phyloP scores from a whole-genome alignment of 2,329 filamentous ascomycete genomes.

The Neofusicoccum umdonicola region DNA sequence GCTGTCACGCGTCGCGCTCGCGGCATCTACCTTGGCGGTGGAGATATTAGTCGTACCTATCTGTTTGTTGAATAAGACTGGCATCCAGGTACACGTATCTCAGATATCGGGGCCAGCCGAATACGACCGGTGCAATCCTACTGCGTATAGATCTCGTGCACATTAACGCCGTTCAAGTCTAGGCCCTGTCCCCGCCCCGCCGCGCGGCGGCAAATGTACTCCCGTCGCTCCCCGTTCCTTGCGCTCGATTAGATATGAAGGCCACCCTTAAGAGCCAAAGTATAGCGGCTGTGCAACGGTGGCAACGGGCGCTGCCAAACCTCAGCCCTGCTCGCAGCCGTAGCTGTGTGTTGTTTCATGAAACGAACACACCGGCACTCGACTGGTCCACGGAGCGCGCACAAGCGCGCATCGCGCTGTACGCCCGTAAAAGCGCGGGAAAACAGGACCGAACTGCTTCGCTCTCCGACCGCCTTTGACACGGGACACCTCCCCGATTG shows the following conservation, averaged over 20 bases:
- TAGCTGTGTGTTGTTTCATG: slow-evolving; percentile 8
- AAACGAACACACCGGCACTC: neutral
- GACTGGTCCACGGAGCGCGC: neutral
- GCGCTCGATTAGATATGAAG: neutral
- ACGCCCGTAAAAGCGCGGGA: neutral
- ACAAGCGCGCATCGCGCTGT: neutral
- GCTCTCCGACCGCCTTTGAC: neutral
- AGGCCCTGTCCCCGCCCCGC: neutral
- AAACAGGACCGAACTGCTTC: neutral
- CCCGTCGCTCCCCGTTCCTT: neutral
- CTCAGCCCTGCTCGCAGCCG: neutral
- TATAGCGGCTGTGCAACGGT: neutral
- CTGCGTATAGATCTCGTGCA: no score
- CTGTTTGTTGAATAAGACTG: no score
- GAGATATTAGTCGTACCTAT: neutral
- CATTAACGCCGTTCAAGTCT: neutral
- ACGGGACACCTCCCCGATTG: neutral
- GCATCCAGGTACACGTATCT: neutral
- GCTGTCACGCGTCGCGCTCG: neutral
- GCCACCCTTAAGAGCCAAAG: neutral
- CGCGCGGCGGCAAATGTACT: neutral
- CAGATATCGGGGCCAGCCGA: neutral
- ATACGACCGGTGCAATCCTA: neutral
- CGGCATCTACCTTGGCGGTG: neutral
- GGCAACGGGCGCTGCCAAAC: neutral